Percentiles rank a stretch among this genome's conserved stretches.
phyloP scores from a whole-genome alignment of 257 asterid genomes.

The Gardenia jasminoides region DNA sequence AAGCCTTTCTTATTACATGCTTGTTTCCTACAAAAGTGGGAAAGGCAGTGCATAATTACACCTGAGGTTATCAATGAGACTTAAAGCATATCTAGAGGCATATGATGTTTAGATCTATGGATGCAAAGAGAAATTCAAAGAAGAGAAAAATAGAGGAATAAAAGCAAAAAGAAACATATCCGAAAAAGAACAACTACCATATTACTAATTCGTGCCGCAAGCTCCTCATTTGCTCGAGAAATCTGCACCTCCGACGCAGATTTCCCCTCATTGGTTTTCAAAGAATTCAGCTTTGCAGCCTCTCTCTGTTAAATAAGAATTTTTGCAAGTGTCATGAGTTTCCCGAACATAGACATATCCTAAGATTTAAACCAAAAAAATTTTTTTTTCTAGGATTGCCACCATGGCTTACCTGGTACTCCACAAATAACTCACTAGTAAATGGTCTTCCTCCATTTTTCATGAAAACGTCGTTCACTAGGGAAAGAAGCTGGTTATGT shows the following conservation, averaged over 20 bases:
- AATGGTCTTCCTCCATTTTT: slow-evolving; percentile 60
- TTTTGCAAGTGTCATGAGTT: not conserved
- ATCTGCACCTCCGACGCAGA: slow-evolving; percentile 41
- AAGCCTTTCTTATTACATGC: not conserved
- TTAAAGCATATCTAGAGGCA: too few relatives aligned
- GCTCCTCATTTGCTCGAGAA: slow-evolving; percentile 44
- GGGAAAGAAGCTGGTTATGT: slow-evolving; percentile 35
- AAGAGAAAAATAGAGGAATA: not conserved
- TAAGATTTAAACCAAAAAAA: not conserved
- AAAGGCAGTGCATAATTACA: not conserved
- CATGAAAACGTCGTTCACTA: slow-evolving; percentile 49
- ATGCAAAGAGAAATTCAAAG: not conserved
- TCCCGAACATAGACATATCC: not conserved
- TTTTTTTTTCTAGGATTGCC: not conserved
- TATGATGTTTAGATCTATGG: not conserved
- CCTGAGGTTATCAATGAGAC: too few relatives aligned
- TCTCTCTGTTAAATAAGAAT: slow-evolving; percentile 35
- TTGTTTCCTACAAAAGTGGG: not conserved
- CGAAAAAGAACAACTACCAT: slow-evolving; percentile 38
- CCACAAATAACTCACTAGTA: slow-evolving; percentile 47
- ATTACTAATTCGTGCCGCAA: slow-evolving; percentile 42
- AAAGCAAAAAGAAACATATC: not conserved
- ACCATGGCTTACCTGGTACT: slow-evolving; percentile 38
- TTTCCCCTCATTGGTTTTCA: slow-evolving; percentile 56
- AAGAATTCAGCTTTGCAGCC: slow-evolving; percentile 35